A percentile compares a stretch with the other conserved stretches of the same genome.
phyloP scores from a whole-genome alignment of 2,329 filamentous ascomycete genomes.

The Tolypocladium ophioglossoides region DNA sequence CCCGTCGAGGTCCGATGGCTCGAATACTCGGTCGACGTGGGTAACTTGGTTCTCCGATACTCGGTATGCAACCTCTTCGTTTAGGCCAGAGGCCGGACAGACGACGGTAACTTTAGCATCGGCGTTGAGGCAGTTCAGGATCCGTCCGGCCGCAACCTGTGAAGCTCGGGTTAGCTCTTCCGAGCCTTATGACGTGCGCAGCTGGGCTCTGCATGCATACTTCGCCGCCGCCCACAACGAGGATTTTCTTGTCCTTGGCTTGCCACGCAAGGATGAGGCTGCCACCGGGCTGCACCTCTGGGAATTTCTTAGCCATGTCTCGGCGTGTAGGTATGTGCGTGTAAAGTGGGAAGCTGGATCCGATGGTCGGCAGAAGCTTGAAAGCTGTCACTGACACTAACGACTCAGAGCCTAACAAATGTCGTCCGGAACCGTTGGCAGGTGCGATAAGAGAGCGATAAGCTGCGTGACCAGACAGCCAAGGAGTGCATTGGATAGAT shows the following conservation, averaged over 20 bases:
- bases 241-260: conserved; percentile 73
- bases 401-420: neutral
- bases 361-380: conserved; percentile 7
- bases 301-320: conserved; percentile 45
- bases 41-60: conserved; percentile 64
- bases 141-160: conserved; percentile 89
- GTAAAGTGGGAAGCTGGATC: conserved; percentile 3
- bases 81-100: conserved; percentile 68
- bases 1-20: conserved; percentile 73
- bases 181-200: neutral
- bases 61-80: conserved; percentile 78
- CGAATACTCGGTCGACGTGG: conserved; percentile 75
- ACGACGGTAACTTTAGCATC: conserved; percentile 85
- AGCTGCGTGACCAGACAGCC: neutral
- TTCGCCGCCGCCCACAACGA: conserved; percentile 94
- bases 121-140: conserved; percentile 88
- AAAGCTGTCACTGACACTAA: neutral
- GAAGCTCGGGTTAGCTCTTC: conserved; percentile 7
- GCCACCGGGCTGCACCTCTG: conserved; percentile 77
- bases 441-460: neutral
- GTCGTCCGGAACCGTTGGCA: neutral
- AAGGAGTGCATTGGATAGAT: neutral
- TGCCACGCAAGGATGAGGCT: conserved; percentile 96
- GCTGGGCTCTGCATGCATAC: conserved; percentile 39
- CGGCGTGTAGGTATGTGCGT: conserved; percentile 5